Conservation (phyloP, 768 basidiomycete species). For the Pisolithus tinctorius region DNA sequence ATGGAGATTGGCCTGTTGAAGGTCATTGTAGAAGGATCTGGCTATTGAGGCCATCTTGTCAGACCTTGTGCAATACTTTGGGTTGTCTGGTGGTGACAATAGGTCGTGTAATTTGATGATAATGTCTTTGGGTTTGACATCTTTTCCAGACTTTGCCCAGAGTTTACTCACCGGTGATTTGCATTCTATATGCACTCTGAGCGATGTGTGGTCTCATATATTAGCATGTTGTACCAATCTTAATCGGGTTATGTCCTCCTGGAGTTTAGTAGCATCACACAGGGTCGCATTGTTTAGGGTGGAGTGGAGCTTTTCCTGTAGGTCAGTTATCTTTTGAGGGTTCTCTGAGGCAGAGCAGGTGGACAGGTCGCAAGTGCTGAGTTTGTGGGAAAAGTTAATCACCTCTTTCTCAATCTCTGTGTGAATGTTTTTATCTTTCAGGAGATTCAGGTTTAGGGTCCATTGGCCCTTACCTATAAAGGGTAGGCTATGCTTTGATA, state of each 20-base stretch:
- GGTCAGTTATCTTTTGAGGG: neutral
- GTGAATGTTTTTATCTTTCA: slow-evolving; percentile 3
- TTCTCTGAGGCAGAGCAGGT: too few species aligned
- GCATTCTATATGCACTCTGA: neutral
- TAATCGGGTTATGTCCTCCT: neutral
- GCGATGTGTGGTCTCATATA: neutral
- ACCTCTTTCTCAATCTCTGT: neutral
- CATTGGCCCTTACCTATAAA: slow-evolving; percentile 7
- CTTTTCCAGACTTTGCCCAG: neutral
- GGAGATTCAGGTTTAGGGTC: slow-evolving; percentile 1
- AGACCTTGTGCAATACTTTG: too few species aligned
- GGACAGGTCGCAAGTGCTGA: too few species aligned
- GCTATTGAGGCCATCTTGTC: too few species aligned
- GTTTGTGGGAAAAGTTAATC: neutral
- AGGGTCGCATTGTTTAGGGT: neutral
- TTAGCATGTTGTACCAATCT: neutral
- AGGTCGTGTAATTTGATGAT: neutral
- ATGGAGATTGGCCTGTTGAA: too few species aligned
- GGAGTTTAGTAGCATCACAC: neutral
- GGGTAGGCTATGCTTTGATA: neutral
- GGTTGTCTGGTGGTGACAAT: too few species aligned
- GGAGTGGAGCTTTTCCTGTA: too few species aligned
- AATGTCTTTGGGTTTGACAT: neutral
- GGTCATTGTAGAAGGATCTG: too few species aligned
- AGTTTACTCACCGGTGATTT: neutral